Evolutionary conservation across 2,329 filamentous ascomycete species (phyloP), one percentile per base, ranked within the genome.

Genomic region (Exophiala calicioides): DNA sequence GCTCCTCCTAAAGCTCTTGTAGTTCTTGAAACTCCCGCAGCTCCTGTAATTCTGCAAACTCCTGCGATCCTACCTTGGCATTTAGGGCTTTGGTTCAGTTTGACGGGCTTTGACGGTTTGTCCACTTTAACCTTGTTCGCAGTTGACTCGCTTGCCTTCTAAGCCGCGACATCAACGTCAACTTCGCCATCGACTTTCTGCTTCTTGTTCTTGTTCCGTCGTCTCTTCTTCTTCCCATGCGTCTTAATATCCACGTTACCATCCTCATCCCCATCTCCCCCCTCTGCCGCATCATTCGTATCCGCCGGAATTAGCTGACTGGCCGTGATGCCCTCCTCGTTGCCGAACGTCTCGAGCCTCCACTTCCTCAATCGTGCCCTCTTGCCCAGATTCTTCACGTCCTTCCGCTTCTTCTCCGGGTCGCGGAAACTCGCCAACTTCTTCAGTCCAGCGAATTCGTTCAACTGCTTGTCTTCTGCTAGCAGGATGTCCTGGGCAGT

Each of bases 401-500:
- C 93, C 61, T 85, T 86, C 58, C 79, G 78, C 77, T 97, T 97
- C 78, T 94, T 93, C 60, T 90, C 87, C 3, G 77, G 74, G 64
- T 96, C 90, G 46, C 93, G 80, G 74, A 93, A 98, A 4, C 87
- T 77, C 3, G 91, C 90, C 50, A 96, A 80, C 72, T 96, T 97
- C 78, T 98, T 98, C 62, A 98, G 74, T 5, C 93, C 91, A 4
- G 85, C 91, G 63, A 86, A 98, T 56, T 90, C 78, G 68, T 98
- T 98, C 56, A 98, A 80, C 43, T 85, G 82, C 35, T 81, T 75
- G 70, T 98, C 93, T 33, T 85, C 86, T 0, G 90, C 88, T 57
- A 95, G 89, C 24, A 98, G 79, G 59, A 98, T 97, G 68, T 98
- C 93, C 52, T 84, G 81, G 1, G 90, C 77, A 0, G 88, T 95